phyloP scores from a whole-genome alignment of 805 yeast species.

The Hermanozyma aechmeae region DNA sequence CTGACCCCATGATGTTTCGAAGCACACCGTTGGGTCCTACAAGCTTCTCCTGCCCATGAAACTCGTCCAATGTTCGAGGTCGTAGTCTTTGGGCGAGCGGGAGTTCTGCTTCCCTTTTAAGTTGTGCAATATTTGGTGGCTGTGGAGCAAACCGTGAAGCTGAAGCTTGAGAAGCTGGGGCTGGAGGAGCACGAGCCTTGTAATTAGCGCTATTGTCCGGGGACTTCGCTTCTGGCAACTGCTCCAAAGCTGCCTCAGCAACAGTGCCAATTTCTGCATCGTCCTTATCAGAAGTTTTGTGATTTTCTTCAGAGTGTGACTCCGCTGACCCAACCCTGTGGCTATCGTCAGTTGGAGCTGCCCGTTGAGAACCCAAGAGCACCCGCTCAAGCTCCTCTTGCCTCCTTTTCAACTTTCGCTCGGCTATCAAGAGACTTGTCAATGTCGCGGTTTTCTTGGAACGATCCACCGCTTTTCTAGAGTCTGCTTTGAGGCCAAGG shows the following conservation, averaged over 20 bases:
- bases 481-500: constrained; percentile 23
- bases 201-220: too few species aligned
- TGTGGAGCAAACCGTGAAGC: background rate
- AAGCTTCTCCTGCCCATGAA: constrained; percentile 33
- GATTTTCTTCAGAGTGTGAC: too few species aligned
- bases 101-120: constrained; percentile 12
- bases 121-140: constrained; percentile 1
- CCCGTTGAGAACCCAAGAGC: too few species aligned
- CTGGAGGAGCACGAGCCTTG: background rate
- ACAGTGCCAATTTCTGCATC: too few species aligned
- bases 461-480: constrained; percentile 11
- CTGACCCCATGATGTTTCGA: constrained; percentile 23
- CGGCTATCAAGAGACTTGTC: constrained; percentile 26
- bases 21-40: constrained; percentile 27
- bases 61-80: constrained; percentile 29
- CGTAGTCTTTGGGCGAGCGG: constrained; percentile 35
- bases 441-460: constrained; percentile 20
- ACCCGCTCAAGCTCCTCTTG: constrained; percentile 8
- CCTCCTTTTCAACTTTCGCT: constrained; percentile 15
- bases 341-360: too few species aligned
- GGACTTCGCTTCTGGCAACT: too few species aligned
- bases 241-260: too few species aligned
- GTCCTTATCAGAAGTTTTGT: too few species aligned
- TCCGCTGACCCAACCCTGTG: too few species aligned
- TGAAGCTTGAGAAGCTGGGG: background rate